Evolutionary conservation across 2,329 filamentous ascomycete species (phyloP).

Genomic region (Pestalotiopsis fici): DNA sequence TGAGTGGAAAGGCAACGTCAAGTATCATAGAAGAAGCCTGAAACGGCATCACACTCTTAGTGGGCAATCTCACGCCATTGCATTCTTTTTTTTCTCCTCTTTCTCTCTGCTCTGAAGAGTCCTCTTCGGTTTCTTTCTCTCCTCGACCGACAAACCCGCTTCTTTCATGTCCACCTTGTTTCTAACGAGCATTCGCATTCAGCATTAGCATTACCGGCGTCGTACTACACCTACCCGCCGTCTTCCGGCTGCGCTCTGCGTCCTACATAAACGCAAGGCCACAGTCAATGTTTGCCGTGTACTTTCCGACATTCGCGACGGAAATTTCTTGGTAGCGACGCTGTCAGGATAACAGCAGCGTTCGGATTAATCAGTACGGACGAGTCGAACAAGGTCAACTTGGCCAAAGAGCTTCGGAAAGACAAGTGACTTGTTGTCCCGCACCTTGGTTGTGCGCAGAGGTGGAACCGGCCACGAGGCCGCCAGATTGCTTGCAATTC

Average conservation of each 20-base stretch:
- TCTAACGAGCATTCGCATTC: constrained; percentile 24
- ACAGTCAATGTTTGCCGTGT: neutral
- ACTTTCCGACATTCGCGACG: neutral
- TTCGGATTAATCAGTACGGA: neutral
- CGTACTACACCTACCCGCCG: constrained; percentile 18
- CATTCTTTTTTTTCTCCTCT: neutral
- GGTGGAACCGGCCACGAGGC: neutral
- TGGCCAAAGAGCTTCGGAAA: neutral
- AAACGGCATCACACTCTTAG: neutral
- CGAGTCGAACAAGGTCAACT: neutral
- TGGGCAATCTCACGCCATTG: neutral
- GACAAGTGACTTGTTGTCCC: neutral
- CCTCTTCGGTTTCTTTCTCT: neutral
- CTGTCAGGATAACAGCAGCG: neutral
- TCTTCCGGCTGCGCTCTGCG: constrained; percentile 7
- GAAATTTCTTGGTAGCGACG: neutral
- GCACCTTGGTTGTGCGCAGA: neutral
- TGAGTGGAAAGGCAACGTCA: constrained; percentile 6
- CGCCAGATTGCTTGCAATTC: neutral
- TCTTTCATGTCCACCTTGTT: constrained; percentile 8
- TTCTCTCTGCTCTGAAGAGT: neutral
- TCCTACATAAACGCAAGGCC: neutral
- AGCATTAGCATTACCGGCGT: constrained; percentile 22
- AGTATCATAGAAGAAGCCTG: neutral
- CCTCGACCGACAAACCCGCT: neutral